Evolutionary conservation across 106 monocot genomes (phyloP), one percentile per base, ranked within the genome.

Genomic region (Agapanthus africanus): DNA sequence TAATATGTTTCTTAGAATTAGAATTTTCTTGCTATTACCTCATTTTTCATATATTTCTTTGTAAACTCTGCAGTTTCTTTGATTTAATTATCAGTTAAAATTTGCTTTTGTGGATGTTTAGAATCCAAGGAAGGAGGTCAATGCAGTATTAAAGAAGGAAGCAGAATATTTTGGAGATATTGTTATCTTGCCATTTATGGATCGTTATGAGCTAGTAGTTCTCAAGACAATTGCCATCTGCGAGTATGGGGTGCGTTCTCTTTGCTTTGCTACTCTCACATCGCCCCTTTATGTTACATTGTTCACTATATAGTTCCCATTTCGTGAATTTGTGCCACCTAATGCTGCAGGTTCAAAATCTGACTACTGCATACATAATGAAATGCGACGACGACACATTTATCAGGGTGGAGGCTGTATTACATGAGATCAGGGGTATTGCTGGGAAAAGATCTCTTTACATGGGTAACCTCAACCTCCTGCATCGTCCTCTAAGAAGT

Each of bases 381-480:
- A 97, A 97, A 85, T 84, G 89, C 59, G 97, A 97, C 34, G 97
- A 97, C 66, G 97, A 97, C 61, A 97, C 97, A 59, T 97, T 97
- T 82, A 72, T 97, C 34, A 73, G 91, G 72, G 72, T 97, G 49
- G 97, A 97, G 69, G 78, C 84, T 64, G 78, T 97, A 16, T 59
- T 97, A 63, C 78, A 79, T 72, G 80, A 82, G 74, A 75, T 92
- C 7, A 64, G 67, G 28, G 56, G 39, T 37, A 72, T 76, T 63
- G 33, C 37, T 70, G 73, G 16, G 6, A 83, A 71, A 61, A 74
- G 50, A 75, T 78, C 92, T 52, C 76, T 97, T 42, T 97, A 97
- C 67, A 82, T 97, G 88, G 97, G 97, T 15, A 97, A 97, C 73
- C 82, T 97, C 16, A 97, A 97, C 44, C 80, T 87, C 51, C 54